These are phyloP conservation scores for Dichotomopilus funicola DNA, from an alignment of 2,329 filamentous ascomycete species.

Conservation along the genomic window DNA sequence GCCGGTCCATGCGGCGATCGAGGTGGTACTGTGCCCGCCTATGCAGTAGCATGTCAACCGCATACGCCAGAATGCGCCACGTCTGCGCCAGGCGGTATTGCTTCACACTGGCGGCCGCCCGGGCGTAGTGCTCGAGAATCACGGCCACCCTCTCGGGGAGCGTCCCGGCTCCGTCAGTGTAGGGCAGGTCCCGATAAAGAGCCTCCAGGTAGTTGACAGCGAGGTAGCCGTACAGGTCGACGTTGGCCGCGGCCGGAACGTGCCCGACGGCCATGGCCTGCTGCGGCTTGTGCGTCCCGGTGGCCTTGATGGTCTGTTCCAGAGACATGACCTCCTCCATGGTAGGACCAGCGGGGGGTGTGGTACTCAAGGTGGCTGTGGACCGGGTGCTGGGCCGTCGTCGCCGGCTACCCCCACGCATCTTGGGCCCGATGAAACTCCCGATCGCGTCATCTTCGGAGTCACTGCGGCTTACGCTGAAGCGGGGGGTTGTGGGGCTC, in stretches of 20 bases:
- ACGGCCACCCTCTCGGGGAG: slow-evolving; percentile 42
- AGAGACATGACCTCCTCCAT: slow-evolving; percentile 41
- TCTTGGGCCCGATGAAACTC: slow-evolving; percentile 48
- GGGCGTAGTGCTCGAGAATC: slow-evolving; percentile 52
- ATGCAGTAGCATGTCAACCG: slow-evolving; percentile 47
- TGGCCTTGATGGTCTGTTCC: slow-evolving; percentile 52
- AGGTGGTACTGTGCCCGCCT: slow-evolving; percentile 53
- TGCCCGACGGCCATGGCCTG: slow-evolving; percentile 58
- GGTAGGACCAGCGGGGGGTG: slow-evolving; percentile 42
- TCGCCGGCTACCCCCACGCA: slow-evolving; percentile 31
- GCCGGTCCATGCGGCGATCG: slow-evolving; percentile 39
- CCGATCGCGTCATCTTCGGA: slow-evolving; percentile 59
- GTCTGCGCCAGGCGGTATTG: slow-evolving; percentile 57
- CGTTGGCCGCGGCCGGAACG: slow-evolving; percentile 46
- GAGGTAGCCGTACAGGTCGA: slow-evolving; percentile 49
- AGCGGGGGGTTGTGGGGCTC: slow-evolving; percentile 42
- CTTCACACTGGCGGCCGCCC: slow-evolving; percentile 49
- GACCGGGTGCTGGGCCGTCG: slow-evolving; percentile 40
- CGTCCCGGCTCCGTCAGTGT: slow-evolving; percentile 29
- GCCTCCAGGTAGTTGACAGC: slow-evolving; percentile 50
- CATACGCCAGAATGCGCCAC: slow-evolving; percentile 55
- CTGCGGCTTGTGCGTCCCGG: slow-evolving; percentile 51
- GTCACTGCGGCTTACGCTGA: slow-evolving; percentile 55
- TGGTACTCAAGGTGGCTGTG: slow-evolving; percentile 44
- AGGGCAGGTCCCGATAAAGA: slow-evolving; percentile 44